phyloP scores from a whole-genome alignment of 805 yeast species.

The Priceomyces carsonii region DNA sequence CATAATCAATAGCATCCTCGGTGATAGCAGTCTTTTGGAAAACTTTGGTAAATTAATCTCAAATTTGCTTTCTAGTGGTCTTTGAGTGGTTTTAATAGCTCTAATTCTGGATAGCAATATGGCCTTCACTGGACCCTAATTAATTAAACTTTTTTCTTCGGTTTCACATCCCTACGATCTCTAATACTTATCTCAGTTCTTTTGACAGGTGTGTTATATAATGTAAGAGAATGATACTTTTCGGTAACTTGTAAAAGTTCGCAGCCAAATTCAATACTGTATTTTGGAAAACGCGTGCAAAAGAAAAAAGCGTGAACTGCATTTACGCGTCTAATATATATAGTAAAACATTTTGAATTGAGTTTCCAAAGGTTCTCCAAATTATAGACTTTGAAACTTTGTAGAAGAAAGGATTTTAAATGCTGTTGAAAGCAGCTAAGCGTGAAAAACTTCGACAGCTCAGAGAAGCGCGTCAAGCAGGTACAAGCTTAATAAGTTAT shows the following conservation, averaged over 20 bases:
- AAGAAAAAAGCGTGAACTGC: neutral
- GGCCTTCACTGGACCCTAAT: too few relatives aligned
- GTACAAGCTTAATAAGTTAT: slow-evolving; percentile 41
- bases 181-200: too few relatives aligned
- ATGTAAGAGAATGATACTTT: too few relatives aligned
- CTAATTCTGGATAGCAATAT: too few relatives aligned
- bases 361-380: neutral
- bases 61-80: slow-evolving; percentile 19
- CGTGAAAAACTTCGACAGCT: slow-evolving; percentile 58
- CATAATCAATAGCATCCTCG: slow-evolving; percentile 18
- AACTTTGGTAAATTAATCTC: slow-evolving; percentile 17
- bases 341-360: too few relatives aligned
- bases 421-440: slow-evolving; percentile 34
- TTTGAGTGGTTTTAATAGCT: too few relatives aligned
- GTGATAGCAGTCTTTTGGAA: slow-evolving; percentile 18
- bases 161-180: too few relatives aligned
- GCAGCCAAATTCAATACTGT: slow-evolving; percentile 5
- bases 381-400: neutral
- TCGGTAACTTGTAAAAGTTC: too few relatives aligned
- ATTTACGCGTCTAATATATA: too few relatives aligned
- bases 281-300: slow-evolving; percentile 7
- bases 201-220: too few relatives aligned
- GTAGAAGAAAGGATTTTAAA: slow-evolving; percentile 7
- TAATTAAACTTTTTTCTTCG: too few relatives aligned
- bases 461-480: slow-evolving; percentile 64